Evolutionary conservation across 495 filamentous ascomycete genomes (phyloP), one percentile per base, ranked within the genome.

Genomic region (Ramalina peruviana): DNA sequence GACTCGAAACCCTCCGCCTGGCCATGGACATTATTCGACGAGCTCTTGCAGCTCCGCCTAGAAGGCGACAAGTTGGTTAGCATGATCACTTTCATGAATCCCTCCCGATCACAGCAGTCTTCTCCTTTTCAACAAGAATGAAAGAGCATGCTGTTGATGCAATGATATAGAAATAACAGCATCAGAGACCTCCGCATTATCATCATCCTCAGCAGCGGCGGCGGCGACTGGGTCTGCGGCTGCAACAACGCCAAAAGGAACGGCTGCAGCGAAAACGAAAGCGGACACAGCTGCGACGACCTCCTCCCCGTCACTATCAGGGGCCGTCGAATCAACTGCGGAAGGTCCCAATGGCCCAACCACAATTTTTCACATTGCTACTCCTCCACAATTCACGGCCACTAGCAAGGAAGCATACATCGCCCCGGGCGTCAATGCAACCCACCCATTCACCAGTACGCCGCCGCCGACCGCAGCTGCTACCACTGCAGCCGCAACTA

Each of bases 401-500:
- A 56, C 54, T 37, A 40, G 23, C 23, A 48, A 49, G 16, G 52
- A 49, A 21, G 43, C 54, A 36, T 56, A 56, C 36, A 36, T 16
- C n/a, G 54, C 54, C 4, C 15, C n/a, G 4, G 54, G 54, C 15
- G 39, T 56, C 36, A 56, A 48, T 46, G 54, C 36, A 16, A 52
- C 50, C 23, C 25, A 25, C 27, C 26, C 20, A 40, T 23, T 27
- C 16, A 48, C 54, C 16, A 39, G 38, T 36, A 56, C 54, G n/a
- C 30, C 30, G 30, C 30, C 30, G 30, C 30, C 30, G 6, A 45
- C 43, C n/a, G 19, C 25, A 17, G 21, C 45, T 37, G 17, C 19
- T 16, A 36, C n/a, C 6, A 48, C 45, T 20, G 16, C 15, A 16
- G 33, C 30, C 4, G 33, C 45, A 6, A 16, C 45, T 26, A 17